Conservation (phyloP, 2,329 filamentous ascomycete species). For the Fusarium praegraminearum region DNA sequence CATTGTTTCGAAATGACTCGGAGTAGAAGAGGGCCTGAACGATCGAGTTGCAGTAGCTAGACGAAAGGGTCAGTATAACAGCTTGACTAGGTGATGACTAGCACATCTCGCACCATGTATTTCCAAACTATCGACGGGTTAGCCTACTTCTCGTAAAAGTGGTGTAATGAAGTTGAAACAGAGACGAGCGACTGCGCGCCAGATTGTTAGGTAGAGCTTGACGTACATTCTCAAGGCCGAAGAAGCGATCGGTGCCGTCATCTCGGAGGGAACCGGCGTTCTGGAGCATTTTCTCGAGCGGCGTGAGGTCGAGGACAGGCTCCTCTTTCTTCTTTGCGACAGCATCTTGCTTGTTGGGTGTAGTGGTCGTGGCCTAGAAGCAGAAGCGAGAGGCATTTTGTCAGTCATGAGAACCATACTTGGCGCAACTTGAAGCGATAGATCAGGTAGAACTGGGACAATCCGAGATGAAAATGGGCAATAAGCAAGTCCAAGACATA, state of each 20-base stretch:
- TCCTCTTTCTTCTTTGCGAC: slow-evolving; percentile 69
- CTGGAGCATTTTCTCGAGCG: slow-evolving; percentile 79
- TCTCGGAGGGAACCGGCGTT: slow-evolving; percentile 82
- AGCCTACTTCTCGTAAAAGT: slow-evolving; percentile 45
- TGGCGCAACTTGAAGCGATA: slow-evolving; percentile 30
- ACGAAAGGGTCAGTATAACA: slow-evolving; percentile 36
- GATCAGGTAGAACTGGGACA: slow-evolving; percentile 41
- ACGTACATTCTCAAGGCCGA: slow-evolving; percentile 96
- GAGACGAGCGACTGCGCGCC: slow-evolving; percentile 3
- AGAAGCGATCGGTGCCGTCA: slow-evolving; percentile 98
- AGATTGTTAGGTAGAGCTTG: slow-evolving; percentile 16
- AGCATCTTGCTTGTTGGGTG: slow-evolving; percentile 59
- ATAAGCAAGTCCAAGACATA: slow-evolving; percentile 55
- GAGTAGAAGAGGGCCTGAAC: slow-evolving; percentile 98
- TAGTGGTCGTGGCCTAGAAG: slow-evolving; percentile 58
- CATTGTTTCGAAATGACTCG: slow-evolving; percentile 90
- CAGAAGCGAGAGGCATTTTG: slow-evolving; percentile 46
- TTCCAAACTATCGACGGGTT: slow-evolving; percentile 80
- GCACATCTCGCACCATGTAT: slow-evolving; percentile 82
- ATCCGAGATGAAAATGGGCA: slow-evolving; percentile 12
- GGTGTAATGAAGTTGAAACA: slow-evolving; percentile 3
- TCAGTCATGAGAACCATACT: slow-evolving; percentile 47
- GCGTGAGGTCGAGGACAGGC: slow-evolving; percentile 68
- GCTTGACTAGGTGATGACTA: slow-evolving; percentile 7
- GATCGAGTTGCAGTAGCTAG: slow-evolving; percentile 97